Conservation (phyloP, 2,329 filamentous ascomycete genomes). For the Microcyclospora pomicola region DNA sequence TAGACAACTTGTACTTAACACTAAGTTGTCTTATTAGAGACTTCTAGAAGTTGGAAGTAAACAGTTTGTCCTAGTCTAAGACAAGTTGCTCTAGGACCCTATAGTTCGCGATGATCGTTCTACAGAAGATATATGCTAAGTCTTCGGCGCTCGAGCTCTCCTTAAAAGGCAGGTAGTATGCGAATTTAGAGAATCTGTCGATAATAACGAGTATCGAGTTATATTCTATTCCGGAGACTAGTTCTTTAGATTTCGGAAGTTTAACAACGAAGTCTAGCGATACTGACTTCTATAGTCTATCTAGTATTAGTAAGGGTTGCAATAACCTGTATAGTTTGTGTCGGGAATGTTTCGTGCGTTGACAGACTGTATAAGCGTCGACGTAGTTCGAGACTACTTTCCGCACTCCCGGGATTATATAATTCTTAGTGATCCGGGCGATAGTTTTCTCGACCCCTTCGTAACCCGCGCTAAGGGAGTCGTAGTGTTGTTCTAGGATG, state of each 20-base stretch:
- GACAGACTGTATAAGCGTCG: constrained; percentile 2
- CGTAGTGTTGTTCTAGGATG: too few species aligned
- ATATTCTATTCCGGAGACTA: constrained; percentile 2
- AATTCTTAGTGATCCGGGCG: constrained; percentile 1
- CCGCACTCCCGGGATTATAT: constrained; percentile 2
- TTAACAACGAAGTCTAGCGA: constrained; percentile 14
- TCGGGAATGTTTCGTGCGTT: constrained; percentile 4
- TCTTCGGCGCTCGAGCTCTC: too few species aligned
- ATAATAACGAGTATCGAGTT: too few species aligned
- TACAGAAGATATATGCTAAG: too few species aligned
- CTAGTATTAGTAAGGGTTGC: constrained; percentile 3
- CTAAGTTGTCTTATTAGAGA: constrained; percentile 6
- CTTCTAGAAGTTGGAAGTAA: constrained; percentile 12
- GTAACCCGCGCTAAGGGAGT: too few species aligned
- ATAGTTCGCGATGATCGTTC: too few species aligned
- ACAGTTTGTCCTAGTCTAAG: constrained; percentile 12
- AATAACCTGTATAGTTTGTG: constrained; percentile 5
- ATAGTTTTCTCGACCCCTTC: too few species aligned
- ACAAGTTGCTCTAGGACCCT: too few species aligned
- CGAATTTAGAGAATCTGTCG: too few species aligned
- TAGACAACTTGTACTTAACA: constrained; percentile 13
- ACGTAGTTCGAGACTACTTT: constrained; percentile 2
- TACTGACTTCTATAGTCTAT: constrained; percentile 5
- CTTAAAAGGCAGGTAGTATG: too few species aligned
- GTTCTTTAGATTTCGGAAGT: constrained; percentile 6